These are phyloP conservation scores for Cafeteria roenbergensis DNA, from an alignment of 108 stramenopile genomes.

Conservation along the genomic window DNA sequence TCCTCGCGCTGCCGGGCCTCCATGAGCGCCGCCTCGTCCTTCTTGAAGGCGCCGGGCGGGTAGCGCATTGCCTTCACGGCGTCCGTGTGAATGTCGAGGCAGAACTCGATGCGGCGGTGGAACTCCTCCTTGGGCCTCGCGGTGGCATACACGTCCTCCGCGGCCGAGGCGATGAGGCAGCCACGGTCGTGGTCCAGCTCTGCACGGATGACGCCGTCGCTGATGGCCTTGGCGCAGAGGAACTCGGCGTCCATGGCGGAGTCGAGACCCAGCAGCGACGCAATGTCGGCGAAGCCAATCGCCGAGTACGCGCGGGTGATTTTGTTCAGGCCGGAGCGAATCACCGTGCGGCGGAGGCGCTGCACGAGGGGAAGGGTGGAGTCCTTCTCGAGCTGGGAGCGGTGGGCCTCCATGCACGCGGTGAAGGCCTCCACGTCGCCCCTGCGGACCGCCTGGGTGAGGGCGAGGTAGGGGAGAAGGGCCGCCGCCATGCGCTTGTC, in stretches of 20 bases:
- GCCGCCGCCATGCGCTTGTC: conserved; percentile 58
- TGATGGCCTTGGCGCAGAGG: conserved; percentile 88
- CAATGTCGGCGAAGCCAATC: conserved; percentile 79
- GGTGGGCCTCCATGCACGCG: conserved; percentile 53
- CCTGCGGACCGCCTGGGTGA: conserved; percentile 81
- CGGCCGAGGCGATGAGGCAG: conserved; percentile 72
- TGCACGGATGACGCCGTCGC: conserved; percentile 96
- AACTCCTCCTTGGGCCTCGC: conserved; percentile 91
- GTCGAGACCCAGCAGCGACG: conserved; percentile 64
- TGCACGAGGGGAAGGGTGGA: conserved; percentile 74
- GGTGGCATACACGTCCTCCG: conserved; percentile 86
- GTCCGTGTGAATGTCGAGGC: conserved; percentile 93
- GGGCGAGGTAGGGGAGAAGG: conserved; percentile 70
- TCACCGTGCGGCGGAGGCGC: conserved; percentile 85
- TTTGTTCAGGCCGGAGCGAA: conserved; percentile 88
- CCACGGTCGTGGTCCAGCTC: conserved; percentile 82
- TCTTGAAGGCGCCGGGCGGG: conserved; percentile 85
- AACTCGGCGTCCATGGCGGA: conserved; percentile 73
- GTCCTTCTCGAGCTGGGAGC: conserved; percentile 55
- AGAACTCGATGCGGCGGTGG: conserved; percentile 87
- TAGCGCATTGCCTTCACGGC: conserved; percentile 90
- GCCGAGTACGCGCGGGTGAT: conserved; percentile 71
- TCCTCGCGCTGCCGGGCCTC: too few relatives aligned
- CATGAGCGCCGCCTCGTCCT: too few relatives aligned
- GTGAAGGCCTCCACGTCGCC: conserved; percentile 77